phyloP scores from a whole-genome alignment of 2,329 filamentous ascomycete species.

The Geosmithia putterillii region DNA sequence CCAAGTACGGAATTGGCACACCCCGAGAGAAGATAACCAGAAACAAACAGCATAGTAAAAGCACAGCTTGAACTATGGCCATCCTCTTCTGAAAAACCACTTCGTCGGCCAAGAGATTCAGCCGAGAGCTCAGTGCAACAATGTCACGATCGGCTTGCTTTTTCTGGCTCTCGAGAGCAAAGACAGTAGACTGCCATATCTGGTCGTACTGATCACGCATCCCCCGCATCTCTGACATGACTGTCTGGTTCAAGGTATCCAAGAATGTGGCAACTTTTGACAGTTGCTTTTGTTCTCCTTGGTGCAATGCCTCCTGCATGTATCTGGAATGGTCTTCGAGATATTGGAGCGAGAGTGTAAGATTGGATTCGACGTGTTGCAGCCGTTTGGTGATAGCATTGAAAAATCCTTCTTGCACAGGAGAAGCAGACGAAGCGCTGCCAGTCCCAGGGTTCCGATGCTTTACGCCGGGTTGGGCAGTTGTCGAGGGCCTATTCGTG shows the following conservation, averaged over 20 bases:
- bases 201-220: slow-evolving; percentile 86
- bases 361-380: slow-evolving; percentile 82
- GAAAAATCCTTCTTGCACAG: slow-evolving; percentile 95
- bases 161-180: slow-evolving; percentile 80
- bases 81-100: slow-evolving; percentile 80
- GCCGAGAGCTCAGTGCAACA: slow-evolving; percentile 63
- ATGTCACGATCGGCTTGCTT: slow-evolving; percentile 77
- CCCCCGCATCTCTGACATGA: slow-evolving; percentile 65
- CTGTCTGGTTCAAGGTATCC: slow-evolving; percentile 74
- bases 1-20: slow-evolving; percentile 21
- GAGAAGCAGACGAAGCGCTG: slow-evolving; percentile 29
- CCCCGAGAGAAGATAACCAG: slow-evolving; percentile 70
- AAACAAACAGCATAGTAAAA: slow-evolving; percentile 76
- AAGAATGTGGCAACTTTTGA: slow-evolving; percentile 75
- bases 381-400: slow-evolving; percentile 91
- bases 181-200: slow-evolving; percentile 89
- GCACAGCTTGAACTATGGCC: slow-evolving; percentile 79
- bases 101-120: slow-evolving; percentile 89
- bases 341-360: slow-evolving; percentile 84
- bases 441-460: slow-evolving; percentile 14
- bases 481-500: neutral
- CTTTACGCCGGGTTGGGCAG: slow-evolving; percentile 8
- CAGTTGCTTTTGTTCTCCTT: slow-evolving; percentile 78
- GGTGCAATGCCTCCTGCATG: slow-evolving; percentile 73
- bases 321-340: slow-evolving; percentile 93